These are phyloP conservation scores for Aspergillus luchuensis DNA, from an alignment of 2,329 filamentous ascomycete genomes.

Conservation along the genomic window DNA sequence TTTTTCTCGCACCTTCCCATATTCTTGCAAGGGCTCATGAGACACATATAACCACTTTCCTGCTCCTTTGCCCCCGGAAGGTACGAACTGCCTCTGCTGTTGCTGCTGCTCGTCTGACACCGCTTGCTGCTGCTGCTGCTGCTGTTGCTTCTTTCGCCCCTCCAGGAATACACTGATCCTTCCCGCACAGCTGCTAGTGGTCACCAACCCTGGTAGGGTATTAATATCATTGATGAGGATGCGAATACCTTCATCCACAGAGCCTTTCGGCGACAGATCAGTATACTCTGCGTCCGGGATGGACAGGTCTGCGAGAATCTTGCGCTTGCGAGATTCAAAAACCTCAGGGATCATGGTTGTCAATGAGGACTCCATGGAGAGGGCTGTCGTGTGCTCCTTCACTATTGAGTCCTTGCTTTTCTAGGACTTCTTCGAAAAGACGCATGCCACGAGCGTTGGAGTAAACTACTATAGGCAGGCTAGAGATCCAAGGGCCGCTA, in stretches of 20 bases:
- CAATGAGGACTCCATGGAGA: slow-evolving; percentile 8
- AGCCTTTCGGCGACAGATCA: slow-evolving; percentile 86
- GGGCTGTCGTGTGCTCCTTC: slow-evolving; percentile 1
- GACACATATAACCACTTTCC: slow-evolving; percentile 86
- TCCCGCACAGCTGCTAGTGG: slow-evolving; percentile 90
- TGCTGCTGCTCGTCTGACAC: slow-evolving; percentile 18
- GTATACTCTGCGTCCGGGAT: slow-evolving; percentile 71
- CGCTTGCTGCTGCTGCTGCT: slow-evolving; percentile 21
- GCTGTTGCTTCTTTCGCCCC: slow-evolving; percentile 57
- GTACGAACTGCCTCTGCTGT: slow-evolving; percentile 49
- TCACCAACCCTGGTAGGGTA: slow-evolving; percentile 71
- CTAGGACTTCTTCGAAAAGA: neutral
- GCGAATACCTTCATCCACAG: slow-evolving; percentile 76
- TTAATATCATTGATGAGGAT: slow-evolving; percentile 81
- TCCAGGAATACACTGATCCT: slow-evolving; percentile 86
- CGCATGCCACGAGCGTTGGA: neutral
- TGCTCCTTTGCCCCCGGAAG: slow-evolving; percentile 80
- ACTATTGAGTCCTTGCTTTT: slow-evolving; percentile 8
- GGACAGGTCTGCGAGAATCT: slow-evolving; percentile 70
- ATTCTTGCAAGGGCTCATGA: slow-evolving; percentile 66
- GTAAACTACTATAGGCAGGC: neutral
- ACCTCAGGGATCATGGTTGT: slow-evolving; percentile 27
- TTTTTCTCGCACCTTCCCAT: slow-evolving; percentile 5
- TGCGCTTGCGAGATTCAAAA: slow-evolving; percentile 67
- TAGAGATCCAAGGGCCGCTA: slow-evolving; percentile 1